Conservation (phyloP, 345 rosid species). For the Populus ilicifolia region DNA sequence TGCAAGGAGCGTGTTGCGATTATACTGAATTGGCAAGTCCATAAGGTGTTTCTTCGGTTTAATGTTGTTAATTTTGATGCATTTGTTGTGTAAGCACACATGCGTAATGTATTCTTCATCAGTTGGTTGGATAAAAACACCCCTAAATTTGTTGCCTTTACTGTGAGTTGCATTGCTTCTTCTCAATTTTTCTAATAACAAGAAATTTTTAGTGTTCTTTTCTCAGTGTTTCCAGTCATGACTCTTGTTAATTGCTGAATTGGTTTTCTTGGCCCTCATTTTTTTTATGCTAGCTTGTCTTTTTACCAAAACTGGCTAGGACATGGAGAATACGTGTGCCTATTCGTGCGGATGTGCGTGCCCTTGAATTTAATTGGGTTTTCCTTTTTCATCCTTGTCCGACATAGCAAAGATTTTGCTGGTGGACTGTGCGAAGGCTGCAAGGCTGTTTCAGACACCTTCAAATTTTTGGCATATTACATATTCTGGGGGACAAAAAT, state of each 20-base stretch:
- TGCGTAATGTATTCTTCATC: constrained; percentile 47
- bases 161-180: constrained; percentile 37
- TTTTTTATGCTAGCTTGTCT: constrained; percentile 4
- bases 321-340: constrained; percentile 12
- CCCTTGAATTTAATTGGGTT: constrained; percentile 10
- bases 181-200: constrained; percentile 40
- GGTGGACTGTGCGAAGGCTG: constrained; percentile 19
- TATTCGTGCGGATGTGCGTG: constrained; percentile 8
- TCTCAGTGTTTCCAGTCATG: neutral
- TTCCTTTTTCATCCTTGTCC: constrained; percentile 16
- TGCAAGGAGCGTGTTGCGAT: constrained; percentile 64
- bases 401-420: constrained; percentile 15
- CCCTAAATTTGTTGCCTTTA: constrained; percentile 42
- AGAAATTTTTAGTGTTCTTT: constrained; percentile 23
- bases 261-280: neutral
- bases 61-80: constrained; percentile 47
- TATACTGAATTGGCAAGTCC: constrained; percentile 52
- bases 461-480: constrained; percentile 22
- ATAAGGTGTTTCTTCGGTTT: constrained; percentile 38
- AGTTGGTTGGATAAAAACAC: constrained; percentile 33
- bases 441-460: constrained; percentile 13
- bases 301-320: constrained; percentile 21
- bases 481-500: constrained; percentile 12
- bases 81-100: constrained; percentile 51
- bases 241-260: neutral